Conservation (phyloP, 2,329 filamentous ascomycete genomes). For the Aspergillus sp. region DNA sequence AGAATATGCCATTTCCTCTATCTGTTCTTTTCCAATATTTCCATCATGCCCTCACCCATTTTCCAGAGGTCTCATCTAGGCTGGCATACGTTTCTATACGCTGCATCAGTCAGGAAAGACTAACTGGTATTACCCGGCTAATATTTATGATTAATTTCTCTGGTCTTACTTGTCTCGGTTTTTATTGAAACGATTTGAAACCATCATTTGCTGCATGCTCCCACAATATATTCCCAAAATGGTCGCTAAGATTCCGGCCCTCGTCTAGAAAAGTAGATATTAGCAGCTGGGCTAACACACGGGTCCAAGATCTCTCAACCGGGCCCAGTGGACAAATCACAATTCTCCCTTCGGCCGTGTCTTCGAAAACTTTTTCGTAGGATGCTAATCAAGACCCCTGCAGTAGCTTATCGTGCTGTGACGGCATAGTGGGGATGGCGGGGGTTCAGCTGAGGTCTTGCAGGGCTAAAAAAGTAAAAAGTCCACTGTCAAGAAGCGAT, state of each 20-base stretch:
- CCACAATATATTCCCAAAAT: neutral
- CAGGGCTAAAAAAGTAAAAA: neutral
- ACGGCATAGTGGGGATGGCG: neutral
- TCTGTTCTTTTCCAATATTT: constrained; percentile 5
- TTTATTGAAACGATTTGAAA: neutral
- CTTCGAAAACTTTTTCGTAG: neutral
- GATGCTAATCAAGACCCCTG: neutral
- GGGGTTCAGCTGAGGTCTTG: constrained; percentile 22
- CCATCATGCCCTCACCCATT: neutral
- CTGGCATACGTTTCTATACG: constrained; percentile 4
- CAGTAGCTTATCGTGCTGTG: neutral
- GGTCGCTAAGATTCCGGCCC: neutral
- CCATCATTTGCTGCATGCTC: neutral
- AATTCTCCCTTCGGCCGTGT: neutral
- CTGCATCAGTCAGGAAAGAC: neutral
- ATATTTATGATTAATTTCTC: neutral
- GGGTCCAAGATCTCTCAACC: neutral
- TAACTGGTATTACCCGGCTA: neutral
- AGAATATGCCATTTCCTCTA: neutral
- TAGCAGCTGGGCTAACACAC: neutral
- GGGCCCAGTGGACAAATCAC: neutral
- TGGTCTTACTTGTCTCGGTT: neutral
- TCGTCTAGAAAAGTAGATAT: neutral
- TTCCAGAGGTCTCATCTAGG: neutral
- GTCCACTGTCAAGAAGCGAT: neutral